Conservation (phyloP, 495 filamentous ascomycete species). For the Daldinia decipiens region DNA sequence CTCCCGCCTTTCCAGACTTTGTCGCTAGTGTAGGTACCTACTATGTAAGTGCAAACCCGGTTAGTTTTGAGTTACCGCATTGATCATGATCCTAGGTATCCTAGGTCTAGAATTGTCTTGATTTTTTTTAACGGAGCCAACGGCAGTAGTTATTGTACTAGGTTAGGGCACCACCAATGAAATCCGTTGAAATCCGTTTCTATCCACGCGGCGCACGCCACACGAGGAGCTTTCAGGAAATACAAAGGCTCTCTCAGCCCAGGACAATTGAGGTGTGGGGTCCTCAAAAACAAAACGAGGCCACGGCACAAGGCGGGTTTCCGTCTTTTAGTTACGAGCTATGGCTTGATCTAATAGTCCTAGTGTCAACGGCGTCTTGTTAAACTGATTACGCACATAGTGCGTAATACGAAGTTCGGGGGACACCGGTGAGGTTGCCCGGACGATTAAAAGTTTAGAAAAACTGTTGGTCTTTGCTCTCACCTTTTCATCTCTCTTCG, state of each 20-base stretch:
- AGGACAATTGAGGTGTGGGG: conserved; percentile 9
- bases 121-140: neutral
- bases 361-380: conserved; percentile 4
- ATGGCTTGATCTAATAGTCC: conserved; percentile 8
- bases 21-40: neutral
- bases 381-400: conserved; percentile 6
- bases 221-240: conserved; percentile 6
- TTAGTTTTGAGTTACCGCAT: neutral
- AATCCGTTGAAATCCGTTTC: conserved; percentile 13
- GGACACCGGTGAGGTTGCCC: neutral
- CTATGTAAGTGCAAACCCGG: conserved; percentile 1
- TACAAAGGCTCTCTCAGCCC: conserved; percentile 4
- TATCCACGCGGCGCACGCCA: conserved; percentile 26
- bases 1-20: conserved; percentile 9
- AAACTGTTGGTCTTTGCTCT: conserved; percentile 32
- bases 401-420: neutral
- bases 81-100: conserved; percentile 1
- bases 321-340: conserved; percentile 21
- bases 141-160: neutral
- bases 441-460: neutral
- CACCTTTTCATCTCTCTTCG: neutral
- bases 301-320: conserved; percentile 28
- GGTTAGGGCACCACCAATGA: conserved; percentile 18
- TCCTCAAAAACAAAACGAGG: conserved; percentile 17
- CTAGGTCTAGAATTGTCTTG: conserved; percentile 6